Percentiles rank a stretch among this genome's conserved stretches.
These are phyloP conservation scores for Paramyrothecium sp. DNA, from an alignment of 2,329 filamentous ascomycete genomes.

Conservation along the genomic window DNA sequence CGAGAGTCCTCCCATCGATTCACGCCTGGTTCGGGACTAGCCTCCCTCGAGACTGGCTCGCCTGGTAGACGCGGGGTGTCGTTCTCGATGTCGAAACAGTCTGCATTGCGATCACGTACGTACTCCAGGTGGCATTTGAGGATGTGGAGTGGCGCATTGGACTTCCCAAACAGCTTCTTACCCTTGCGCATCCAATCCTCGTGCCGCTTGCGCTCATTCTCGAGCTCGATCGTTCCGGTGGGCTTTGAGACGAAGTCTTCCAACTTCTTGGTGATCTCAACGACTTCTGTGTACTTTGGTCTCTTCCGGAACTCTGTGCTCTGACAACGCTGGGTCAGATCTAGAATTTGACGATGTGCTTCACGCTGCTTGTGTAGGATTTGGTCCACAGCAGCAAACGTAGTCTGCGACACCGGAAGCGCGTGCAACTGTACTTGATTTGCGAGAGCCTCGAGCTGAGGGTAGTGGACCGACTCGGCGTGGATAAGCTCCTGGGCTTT, in stretches of 20 bases:
- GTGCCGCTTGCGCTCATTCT: slow-evolving; percentile 90
- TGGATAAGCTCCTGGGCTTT: slow-evolving; percentile 91
- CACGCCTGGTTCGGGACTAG: slow-evolving; percentile 53
- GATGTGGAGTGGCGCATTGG: slow-evolving; percentile 94
- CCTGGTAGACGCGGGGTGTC: slow-evolving; percentile 89
- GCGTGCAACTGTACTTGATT: slow-evolving; percentile 69
- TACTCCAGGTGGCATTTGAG: slow-evolving; percentile 92
- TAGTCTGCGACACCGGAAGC: slow-evolving; percentile 80
- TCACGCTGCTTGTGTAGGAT: slow-evolving; percentile 96
- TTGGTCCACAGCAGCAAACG: slow-evolving; percentile 78
- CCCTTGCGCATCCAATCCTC: slow-evolving; percentile 99
- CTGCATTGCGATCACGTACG: slow-evolving; percentile 82
- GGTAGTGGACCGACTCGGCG: slow-evolving; percentile 90
- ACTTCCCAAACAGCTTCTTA: slow-evolving; percentile 97
- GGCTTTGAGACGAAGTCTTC: slow-evolving; percentile 92
- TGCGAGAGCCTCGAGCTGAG: slow-evolving; percentile 88
- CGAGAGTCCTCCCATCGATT: slow-evolving; percentile 61
- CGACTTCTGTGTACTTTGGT: slow-evolving; percentile 86
- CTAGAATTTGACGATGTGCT: slow-evolving; percentile 83
- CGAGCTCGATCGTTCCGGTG: slow-evolving; percentile 83
- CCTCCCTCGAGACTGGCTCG: slow-evolving; percentile 86
- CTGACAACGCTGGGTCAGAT: slow-evolving; percentile 75
- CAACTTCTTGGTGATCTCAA: slow-evolving; percentile 82
- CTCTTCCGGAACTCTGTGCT: slow-evolving; percentile 73
- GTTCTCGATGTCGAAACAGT: slow-evolving; percentile 82